phyloP scores from a whole-genome alignment of 495 filamentous ascomycete species.

The Trichoderma asperelloides region DNA sequence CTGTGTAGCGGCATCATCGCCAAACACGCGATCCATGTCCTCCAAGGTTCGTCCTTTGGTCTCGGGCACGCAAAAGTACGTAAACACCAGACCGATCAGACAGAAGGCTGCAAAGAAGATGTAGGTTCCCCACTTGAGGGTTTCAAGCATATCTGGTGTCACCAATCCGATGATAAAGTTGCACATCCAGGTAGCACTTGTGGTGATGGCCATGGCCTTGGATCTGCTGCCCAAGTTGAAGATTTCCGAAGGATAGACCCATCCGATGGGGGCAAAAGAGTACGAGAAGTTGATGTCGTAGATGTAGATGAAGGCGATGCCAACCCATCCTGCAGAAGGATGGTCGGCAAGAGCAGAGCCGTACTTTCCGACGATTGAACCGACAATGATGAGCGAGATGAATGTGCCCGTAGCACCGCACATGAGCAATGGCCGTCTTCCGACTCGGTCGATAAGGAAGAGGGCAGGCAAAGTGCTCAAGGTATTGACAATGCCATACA shows the following conservation, averaged over 20 bases:
- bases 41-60: constrained; percentile 23
- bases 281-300: constrained; percentile 55
- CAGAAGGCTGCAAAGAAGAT: constrained; percentile 50
- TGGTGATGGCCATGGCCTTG: constrained; percentile 48
- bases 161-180: constrained; percentile 53
- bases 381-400: constrained; percentile 42
- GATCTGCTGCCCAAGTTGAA: constrained; percentile 48
- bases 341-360: constrained; percentile 38
- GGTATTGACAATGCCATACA: constrained; percentile 35
- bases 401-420: constrained; percentile 36
- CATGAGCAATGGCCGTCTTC: constrained; percentile 11
- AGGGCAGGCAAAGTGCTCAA: constrained; percentile 26
- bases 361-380: constrained; percentile 43
- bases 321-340: constrained; percentile 46
- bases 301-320: constrained; percentile 52
- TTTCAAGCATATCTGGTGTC: constrained; percentile 50
- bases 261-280: constrained; percentile 22
- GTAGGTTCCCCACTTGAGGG: constrained; percentile 53
- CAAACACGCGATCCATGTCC: constrained; percentile 25
- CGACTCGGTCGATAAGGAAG: constrained; percentile 12
- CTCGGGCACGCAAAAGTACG: constrained; percentile 22
- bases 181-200: constrained; percentile 35
- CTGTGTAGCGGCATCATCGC: constrained; percentile 16
- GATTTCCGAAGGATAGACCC: constrained; percentile 45
- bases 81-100: constrained; percentile 12